Base-by-base conservation (phyloP, 129 eudicot genomes). In the Lactuca saligna region DNA sequence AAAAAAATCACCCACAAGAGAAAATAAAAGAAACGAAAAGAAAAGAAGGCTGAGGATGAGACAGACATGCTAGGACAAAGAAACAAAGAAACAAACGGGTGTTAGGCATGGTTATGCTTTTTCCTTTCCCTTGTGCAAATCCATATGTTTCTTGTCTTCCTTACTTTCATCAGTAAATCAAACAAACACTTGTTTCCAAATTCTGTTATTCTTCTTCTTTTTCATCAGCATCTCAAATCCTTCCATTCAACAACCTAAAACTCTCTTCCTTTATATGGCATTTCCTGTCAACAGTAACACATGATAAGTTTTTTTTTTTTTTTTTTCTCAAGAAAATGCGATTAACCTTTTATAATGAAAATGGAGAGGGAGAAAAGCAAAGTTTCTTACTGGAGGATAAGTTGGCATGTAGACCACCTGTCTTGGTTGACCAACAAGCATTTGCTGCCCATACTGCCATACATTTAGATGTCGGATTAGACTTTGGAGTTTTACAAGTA, bases 321-420 rank as follows among this genome's bases (percentile, higher is more conserved):
- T 44, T 44, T 46, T 11, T 46, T 25, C 29, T 25, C 29, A 25
- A 25, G 29, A 25, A 25, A 25, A 25, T 25, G 29, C 1, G 29
- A 25, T 25, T 25, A 25, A 25, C 29, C 29, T 25, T 25, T 25
- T 25, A 25, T 25, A 25, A 25, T 25, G 29, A 25, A 25, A 25
- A 25, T 25, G 29, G 29, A 25, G 29, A 25, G 34, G 51, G 3
- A 13, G 25, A 4, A 55, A 34, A 59, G 54, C 3, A 17, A 50
- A 35, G 62, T 34, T 56, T 74, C 88, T 87, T 82, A 94, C 99
- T 42, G 84, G 62, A 61, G 96, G 90, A 79, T 85, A 94, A 17
- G 84, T 65, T 39, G 88, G 99, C 93, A 89, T 89, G 87, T 94
- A 94, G 54, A 87, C 63, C 48, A 94, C 83, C 75, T 79, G 97